phyloP scores from a whole-genome alignment of 306 rosid species.

The Delonix regia region DNA sequence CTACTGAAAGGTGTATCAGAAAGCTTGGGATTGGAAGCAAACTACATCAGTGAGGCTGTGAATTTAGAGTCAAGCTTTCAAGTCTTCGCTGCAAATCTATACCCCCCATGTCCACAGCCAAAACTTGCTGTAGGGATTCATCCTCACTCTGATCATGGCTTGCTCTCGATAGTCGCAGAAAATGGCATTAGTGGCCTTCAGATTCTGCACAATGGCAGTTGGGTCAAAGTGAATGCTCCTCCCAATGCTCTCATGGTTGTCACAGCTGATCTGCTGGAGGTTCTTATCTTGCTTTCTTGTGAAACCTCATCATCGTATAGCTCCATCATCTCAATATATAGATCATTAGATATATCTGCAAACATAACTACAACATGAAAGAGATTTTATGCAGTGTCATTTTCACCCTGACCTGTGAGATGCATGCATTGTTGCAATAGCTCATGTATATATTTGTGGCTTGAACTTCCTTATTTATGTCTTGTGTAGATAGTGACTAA shows the following conservation, averaged over 20 bases:
- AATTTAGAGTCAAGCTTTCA: conserved; percentile 22
- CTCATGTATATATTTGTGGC: neutral
- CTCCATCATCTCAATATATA: neutral
- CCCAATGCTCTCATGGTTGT: conserved; percentile 32
- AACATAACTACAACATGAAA: neutral
- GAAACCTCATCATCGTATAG: neutral
- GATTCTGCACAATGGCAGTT: conserved; percentile 27
- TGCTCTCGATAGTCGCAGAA: conserved; percentile 24
- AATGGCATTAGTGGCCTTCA: conserved; percentile 39
- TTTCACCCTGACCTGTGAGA: no score
- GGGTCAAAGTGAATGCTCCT: conserved; percentile 26
- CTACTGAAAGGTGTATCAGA: neutral
- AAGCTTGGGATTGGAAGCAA: conserved; percentile 27
- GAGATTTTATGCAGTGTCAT: no score
- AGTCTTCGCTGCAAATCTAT: conserved; percentile 23
- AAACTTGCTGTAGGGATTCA: conserved; percentile 35
- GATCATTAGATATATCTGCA: neutral
- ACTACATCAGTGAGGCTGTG: conserved; percentile 26
- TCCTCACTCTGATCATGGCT: conserved; percentile 38
- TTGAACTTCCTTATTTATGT: neutral
- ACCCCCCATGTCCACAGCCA: conserved; percentile 43
- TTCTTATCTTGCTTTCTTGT: neutral
- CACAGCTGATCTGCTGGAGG: conserved; percentile 35
- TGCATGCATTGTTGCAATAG: no score
- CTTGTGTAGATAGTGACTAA: neutral